Evolutionary conservation across 2,329 filamentous ascomycete species (phyloP), one percentile per base, ranked within the genome.

Genomic region (Aquanectria penicillioides): DNA sequence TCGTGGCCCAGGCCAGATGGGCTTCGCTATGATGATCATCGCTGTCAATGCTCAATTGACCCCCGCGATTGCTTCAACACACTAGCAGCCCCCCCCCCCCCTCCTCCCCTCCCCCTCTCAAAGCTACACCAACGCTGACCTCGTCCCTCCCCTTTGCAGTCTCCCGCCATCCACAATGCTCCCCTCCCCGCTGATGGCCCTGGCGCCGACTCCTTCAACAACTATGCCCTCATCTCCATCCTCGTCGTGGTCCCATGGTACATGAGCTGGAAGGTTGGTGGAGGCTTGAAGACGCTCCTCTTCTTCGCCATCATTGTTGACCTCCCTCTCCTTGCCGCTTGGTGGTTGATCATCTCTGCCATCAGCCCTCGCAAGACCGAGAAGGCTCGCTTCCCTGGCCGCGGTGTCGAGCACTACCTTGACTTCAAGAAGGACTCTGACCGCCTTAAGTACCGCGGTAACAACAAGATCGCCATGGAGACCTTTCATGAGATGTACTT

Each of bases 401-500:
- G 90, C 62, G 92, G 92, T 50, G 87, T 98, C 65, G 94, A 97
- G 79, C 86, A 94, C 81, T 98, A 98, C 81, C 87, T 95, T 67
- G 89, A 86, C 61, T 95, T 95, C 83, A 91, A 93, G 79, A 85
- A 85, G 67, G 77, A 80, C n/a, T 76, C 76, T 54, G 84, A 87
- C 71, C 74, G 82, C 71, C 73, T 76, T 71, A 92, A 89, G 79
- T 95, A 93, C 80, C 83, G 85, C 68, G 92, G 92, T 76, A 85
- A 84, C 77, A 91, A 86, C 80, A 94, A 91, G 81, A 93, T 95
- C 61, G 89, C 93, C 52, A 90, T 96, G 83, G 90, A 97, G 82
- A 96, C 93, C 20, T 98, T 98, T 83, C 89, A 96, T 75, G 94
- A 97, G 80, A 97, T 94, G 90, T 98, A 97, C 84, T 97, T 98